These are phyloP conservation scores for Nicotiana otophora DNA, from an alignment of 257 asterid genomes.

Conservation along the genomic window DNA sequence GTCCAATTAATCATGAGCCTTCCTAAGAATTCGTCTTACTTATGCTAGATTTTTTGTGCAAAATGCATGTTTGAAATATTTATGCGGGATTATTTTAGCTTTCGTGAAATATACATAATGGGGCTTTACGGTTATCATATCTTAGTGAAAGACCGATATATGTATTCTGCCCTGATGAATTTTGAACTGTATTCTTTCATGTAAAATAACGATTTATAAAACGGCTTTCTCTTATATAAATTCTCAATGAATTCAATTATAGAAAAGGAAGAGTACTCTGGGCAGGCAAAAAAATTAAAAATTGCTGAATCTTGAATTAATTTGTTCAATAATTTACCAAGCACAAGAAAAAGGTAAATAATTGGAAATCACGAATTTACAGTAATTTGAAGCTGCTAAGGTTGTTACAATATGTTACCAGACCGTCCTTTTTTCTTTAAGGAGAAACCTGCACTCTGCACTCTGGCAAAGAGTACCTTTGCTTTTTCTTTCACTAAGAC, in stretches of 20 bases:
- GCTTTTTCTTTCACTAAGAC: background rate
- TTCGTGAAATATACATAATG: background rate
- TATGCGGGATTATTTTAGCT: background rate
- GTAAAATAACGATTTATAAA: background rate
- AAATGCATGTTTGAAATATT: background rate
- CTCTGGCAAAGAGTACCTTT: background rate
- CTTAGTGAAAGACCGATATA: background rate
- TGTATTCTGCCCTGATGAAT: background rate
- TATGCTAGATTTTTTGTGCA: no score
- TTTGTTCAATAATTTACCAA: background rate
- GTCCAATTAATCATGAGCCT: no score
- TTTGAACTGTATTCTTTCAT: background rate
- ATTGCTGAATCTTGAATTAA: background rate
- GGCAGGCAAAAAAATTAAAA: background rate
- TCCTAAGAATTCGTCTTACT: no score
- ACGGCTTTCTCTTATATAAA: background rate
- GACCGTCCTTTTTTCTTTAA: background rate
- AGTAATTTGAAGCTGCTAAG: background rate
- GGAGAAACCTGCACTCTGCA: conserved; percentile 1
- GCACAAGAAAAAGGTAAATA: no score
- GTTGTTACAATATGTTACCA: background rate
- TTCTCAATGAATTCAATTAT: background rate
- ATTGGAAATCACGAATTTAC: background rate
- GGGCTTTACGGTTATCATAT: background rate
- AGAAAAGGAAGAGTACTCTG: no score